Base-by-base conservation (phyloP, 2,329 filamentous ascomycete genomes). In the Fusarium sp. region DNA sequence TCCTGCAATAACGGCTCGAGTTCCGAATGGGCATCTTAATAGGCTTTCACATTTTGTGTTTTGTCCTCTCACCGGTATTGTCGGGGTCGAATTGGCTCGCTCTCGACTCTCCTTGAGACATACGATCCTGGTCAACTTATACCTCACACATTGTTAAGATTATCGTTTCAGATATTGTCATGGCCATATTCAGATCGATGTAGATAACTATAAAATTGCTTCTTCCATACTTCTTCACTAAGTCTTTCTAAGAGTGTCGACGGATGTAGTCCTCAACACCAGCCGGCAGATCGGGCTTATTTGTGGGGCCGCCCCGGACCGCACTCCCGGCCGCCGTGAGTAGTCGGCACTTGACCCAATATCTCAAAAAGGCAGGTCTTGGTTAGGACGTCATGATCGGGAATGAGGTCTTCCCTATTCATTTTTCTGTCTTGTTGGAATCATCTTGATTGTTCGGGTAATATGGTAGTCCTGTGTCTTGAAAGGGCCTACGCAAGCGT, bases 311-410 rank as follows among this genome's bases (percentile, higher is more conserved):
- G 67, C 45, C 35, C 34, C 52, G 56, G 67, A 66, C 60, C 52
- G 59, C 38, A 37, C 35, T 27, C 67, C 67, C 73, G 59, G 35
- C 40, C 31, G 14, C 42, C 67, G 38, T 71, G 45, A 75, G 38
- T 75, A 66, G 72, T 47, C 50, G 50, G 58, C 24, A 40, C 31
- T 40, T 22, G 22, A 9, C 47, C 27, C 4, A 10, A 38, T 65
- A 54, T 56, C 72, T 75, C 20, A 27, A 66, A 71, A 61, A 54
- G 66, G 70, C 14, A 73, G 67, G 59, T 42, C 1, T 62, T 37
- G 8, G 10, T 50, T 24, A 7, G 5, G 18, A 14, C 8, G 29
- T 2, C 4, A 37, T 24, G 8, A 6, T 31, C 59, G 29, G n/a
- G 14, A 37, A 20, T 3, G 4, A 35, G 10, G 22, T 2, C 9